Conservation (phyloP, 257 asterid species). For the Forsythia suspensa region DNA sequence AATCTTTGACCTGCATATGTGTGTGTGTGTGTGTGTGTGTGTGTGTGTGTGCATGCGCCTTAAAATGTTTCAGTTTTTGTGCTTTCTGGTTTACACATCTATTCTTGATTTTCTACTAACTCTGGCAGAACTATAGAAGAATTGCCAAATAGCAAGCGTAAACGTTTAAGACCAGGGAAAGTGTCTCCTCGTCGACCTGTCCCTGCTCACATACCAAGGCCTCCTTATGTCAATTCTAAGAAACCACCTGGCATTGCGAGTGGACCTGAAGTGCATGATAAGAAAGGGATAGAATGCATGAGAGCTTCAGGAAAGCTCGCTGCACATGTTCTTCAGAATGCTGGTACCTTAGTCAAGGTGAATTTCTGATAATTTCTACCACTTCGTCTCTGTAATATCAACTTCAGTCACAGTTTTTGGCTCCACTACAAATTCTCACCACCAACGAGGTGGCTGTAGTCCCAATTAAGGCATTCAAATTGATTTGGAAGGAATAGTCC, state of each 20-base stretch:
- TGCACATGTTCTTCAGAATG: constrained; percentile 91
- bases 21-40: not conserved
- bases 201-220: constrained; percentile 71
- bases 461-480: not conserved
- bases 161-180: constrained; percentile 78
- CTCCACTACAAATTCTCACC: constrained; percentile 3
- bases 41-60: not conserved
- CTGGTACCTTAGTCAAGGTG: constrained; percentile 96
- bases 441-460: constrained; percentile 15
- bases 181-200: constrained; percentile 77
- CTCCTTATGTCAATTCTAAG: constrained; percentile 78
- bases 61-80: not conserved
- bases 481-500: constrained; percentile 13
- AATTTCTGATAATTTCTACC: constrained; percentile 6
- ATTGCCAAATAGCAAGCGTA: constrained; percentile 41
- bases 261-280: constrained; percentile 76
- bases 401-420: not conserved
- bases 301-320: constrained; percentile 97
- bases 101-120: constrained; percentile 17
- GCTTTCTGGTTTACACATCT: not conserved
- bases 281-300: constrained; percentile 86
- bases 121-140: constrained; percentile 56
- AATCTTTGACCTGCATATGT: not conserved
- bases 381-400: not conserved
- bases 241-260: constrained; percentile 77